Evolutionary conservation across 2,329 filamentous ascomycete genomes (phyloP).

Genomic region (Alternaria burnsii): DNA sequence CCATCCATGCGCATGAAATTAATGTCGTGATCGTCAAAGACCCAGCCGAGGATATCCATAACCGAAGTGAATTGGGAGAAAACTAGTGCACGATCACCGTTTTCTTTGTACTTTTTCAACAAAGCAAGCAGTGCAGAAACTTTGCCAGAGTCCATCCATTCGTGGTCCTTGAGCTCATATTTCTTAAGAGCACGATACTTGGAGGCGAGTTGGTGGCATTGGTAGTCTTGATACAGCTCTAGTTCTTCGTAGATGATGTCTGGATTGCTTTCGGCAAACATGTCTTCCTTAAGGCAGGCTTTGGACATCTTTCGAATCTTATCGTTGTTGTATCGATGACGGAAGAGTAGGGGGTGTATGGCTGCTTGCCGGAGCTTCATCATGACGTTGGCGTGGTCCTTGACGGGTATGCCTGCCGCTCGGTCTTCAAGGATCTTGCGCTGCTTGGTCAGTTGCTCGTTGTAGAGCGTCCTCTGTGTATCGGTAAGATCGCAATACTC

Average conservation of each 20-base stretch:
- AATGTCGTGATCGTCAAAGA: slow-evolving; percentile 76
- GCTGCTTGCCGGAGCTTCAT: slow-evolving; percentile 93
- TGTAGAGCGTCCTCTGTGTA: slow-evolving; percentile 77
- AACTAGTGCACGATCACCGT: slow-evolving; percentile 86
- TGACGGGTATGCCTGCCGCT: slow-evolving; percentile 63
- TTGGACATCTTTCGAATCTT: slow-evolving; percentile 79
- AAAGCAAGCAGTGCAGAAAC: slow-evolving; percentile 81
- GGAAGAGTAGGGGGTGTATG: slow-evolving; percentile 88
- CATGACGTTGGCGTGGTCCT: slow-evolving; percentile 66
- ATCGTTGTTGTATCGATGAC: slow-evolving; percentile 78
- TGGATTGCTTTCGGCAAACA: slow-evolving; percentile 60
- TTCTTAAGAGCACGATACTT: slow-evolving; percentile 63
- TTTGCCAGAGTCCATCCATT: slow-evolving; percentile 82
- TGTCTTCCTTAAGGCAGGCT: slow-evolving; percentile 75
- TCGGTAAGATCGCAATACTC: slow-evolving; percentile 82
- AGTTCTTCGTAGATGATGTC: slow-evolving; percentile 65
- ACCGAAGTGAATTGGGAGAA: slow-evolving; percentile 95
- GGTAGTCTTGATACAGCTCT: slow-evolving; percentile 66
- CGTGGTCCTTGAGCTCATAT: slow-evolving; percentile 66
- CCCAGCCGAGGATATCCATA: slow-evolving; percentile 87
- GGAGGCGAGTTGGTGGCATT: slow-evolving; percentile 65
- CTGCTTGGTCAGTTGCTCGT: slow-evolving; percentile 70
- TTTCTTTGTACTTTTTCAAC: slow-evolving; percentile 74
- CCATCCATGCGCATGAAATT: slow-evolving; percentile 88
- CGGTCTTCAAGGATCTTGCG: slow-evolving; percentile 68